Evolutionary conservation across 495 filamentous ascomycete genomes (phyloP).

Genomic region (Podospora conica): DNA sequence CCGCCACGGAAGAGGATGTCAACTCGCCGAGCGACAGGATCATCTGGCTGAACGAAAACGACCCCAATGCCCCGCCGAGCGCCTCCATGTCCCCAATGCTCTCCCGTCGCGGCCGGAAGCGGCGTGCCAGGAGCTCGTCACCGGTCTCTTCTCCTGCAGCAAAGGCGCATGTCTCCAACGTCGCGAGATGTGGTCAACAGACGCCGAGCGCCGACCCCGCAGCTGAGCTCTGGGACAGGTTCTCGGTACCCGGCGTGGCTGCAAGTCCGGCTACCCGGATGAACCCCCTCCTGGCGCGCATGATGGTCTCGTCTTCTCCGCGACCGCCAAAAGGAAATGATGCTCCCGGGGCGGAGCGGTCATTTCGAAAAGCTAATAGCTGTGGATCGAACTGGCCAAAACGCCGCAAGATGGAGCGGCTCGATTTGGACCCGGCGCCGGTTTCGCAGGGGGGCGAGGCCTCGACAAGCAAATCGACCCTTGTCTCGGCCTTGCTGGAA

Average conservation of each 20-base stretch:
- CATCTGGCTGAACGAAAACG: constrained; percentile 36
- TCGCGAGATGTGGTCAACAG: constrained; percentile 51
- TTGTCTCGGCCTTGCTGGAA: constrained; percentile 40
- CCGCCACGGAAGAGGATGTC: constrained; percentile 28
- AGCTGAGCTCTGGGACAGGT: constrained; percentile 80
- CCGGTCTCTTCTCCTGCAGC: constrained; percentile 61
- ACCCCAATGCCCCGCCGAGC: constrained; percentile 16
- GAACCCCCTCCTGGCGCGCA: constrained; percentile 51
- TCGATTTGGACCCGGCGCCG: constrained; percentile 11
- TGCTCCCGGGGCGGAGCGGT: constrained; percentile 43
- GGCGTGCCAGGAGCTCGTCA: constrained; percentile 71
- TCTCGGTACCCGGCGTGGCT: constrained; percentile 39
- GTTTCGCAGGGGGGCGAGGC: constrained; percentile 17
- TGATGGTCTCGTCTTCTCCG: constrained; percentile 65
- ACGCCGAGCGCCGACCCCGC: constrained; percentile 80
- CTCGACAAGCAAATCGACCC: constrained; percentile 43
- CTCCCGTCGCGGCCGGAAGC: constrained; percentile 52
- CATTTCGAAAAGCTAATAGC: constrained; percentile 62
- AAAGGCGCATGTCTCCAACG: constrained; percentile 31
- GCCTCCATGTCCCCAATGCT: constrained; percentile 40
- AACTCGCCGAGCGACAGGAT: constrained; percentile 44
- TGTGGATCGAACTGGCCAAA: constrained; percentile 67
- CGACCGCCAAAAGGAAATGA: constrained; percentile 47
- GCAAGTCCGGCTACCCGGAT: constrained; percentile 31
- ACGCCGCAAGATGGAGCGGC: constrained; percentile 42